These are phyloP conservation scores for Apocynum venetum DNA, from an alignment of 257 asterid genomes.

Conservation along the genomic window DNA sequence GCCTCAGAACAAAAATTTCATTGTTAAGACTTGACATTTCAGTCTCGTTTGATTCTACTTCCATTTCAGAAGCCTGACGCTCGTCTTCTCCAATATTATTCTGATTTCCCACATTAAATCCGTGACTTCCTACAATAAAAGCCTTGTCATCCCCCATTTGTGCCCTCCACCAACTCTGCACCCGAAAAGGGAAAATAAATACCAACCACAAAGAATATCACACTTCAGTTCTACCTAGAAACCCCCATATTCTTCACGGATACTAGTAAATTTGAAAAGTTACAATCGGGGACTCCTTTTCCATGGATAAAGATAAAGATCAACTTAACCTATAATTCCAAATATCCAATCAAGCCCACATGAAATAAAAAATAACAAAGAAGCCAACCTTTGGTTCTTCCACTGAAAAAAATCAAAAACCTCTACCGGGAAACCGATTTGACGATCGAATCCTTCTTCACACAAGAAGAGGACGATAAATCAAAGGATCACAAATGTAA, in stretches of 20 bases:
- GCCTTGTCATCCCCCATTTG: constrained; percentile 27
- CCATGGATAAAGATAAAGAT: not conserved
- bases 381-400: not conserved
- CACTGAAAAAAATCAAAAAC: not conserved
- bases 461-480: not conserved
- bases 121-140: constrained; percentile 17
- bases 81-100: constrained; percentile 15
- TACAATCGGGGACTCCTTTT: not conserved
- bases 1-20: constrained; percentile 31
- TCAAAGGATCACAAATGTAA: not conserved
- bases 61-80: constrained; percentile 51
- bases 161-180: constrained; percentile 10
- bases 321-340: constrained; percentile 1
- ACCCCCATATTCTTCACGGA: constrained; percentile 8
- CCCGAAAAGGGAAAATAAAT: constrained; percentile 10
- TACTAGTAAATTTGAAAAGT: not conserved
- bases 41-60: constrained; percentile 47
- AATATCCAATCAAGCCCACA: not conserved
- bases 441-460: not conserved
- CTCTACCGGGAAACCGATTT: not conserved
- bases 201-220: constrained; percentile 2
- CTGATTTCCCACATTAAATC: constrained; percentile 16
- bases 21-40: constrained; percentile 22
- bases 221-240: not conserved
- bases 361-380: not conserved